phyloP scores from a whole-genome alignment of 345 rosid genomes.

The Excoecaria agallocha region DNA sequence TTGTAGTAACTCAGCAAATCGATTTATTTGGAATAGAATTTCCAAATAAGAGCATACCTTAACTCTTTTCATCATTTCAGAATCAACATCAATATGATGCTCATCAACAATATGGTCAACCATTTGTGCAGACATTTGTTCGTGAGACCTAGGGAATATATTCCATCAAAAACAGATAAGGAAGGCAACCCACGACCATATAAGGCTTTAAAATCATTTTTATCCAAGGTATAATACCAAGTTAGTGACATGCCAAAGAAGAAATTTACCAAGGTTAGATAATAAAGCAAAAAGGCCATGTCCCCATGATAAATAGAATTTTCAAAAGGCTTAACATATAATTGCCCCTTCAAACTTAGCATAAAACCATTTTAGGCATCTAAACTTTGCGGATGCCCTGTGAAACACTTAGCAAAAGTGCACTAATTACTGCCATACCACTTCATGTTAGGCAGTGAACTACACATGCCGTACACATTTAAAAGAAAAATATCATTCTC shows the following conservation, averaged over 20 bases:
- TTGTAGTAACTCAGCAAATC: not conserved
- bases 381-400: no score
- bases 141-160: conserved; percentile 68
- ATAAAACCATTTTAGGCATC: no score
- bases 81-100: conserved; percentile 77
- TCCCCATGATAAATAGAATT: not conserved
- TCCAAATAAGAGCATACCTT: conserved; percentile 49
- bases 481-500: no score
- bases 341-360: no score
- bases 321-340: no score
- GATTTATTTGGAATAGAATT: not conserved
- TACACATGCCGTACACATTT: no score
- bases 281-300: not conserved
- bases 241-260: not conserved
- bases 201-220: conserved; percentile 7
- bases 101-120: conserved; percentile 78
- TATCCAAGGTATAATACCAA: not conserved
- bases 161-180: conserved; percentile 6
- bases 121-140: conserved; percentile 71
- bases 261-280: not conserved
- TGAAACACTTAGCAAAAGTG: no score
- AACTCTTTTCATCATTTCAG: conserved; percentile 70
- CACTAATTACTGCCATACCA: no score
- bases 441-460: no score
- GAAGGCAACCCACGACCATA: not conserved